Base-by-base conservation (phyloP, 2,329 filamentous ascomycete genomes). In the Ophiostoma triangulosporum region DNA sequence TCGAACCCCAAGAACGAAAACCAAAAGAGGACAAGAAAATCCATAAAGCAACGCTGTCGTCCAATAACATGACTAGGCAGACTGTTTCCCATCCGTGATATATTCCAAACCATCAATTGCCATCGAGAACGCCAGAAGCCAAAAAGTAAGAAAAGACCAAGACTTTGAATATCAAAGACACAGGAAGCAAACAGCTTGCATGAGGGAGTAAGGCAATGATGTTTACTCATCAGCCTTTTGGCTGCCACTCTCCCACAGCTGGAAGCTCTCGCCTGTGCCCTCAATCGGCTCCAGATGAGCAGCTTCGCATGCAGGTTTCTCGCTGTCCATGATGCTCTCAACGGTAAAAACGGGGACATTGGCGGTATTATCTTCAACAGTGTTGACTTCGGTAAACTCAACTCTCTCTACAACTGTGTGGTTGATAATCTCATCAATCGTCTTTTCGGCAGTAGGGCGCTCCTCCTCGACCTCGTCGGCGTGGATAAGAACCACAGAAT, bases 201-300 rank as follows among this genome's bases (percentile, higher is more conserved):
- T 29, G 9, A 31, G 9, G n/a, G 15, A 46, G 26, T 12, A 46
- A 36, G 35, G 14, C 32, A 35, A 29, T 45, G 11, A 48, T 24
- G 6, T 52, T 48, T 35, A 24, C 1, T 65, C 62, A 54, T 78
- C 81, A 48, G 80, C 83, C 58, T 79, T 77, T 26, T 76, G 74
- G 64, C 80, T 85, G 26, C 73, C 75, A 62, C 81, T 86, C 66
- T 86, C 83, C 82, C 83, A 86, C 15, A 87, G 72, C 60, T 84
- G 80, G 61, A 86, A 80, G 63, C 68, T 73, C 60, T 81, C 77
- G 38, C 74, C 77, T 0, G 77, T 75, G 48, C 76, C 79, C 52
- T 82, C 77, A 5, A 83, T 70, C 1, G 77, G 74, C 53, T 75
- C 65, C 14, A 82, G 65, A 2, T 76, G 61, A 1, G 73, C 70